phyloP scores from a whole-genome alignment of 2,329 filamentous ascomycete genomes.

The Neofusicoccum umdonicola region DNA sequence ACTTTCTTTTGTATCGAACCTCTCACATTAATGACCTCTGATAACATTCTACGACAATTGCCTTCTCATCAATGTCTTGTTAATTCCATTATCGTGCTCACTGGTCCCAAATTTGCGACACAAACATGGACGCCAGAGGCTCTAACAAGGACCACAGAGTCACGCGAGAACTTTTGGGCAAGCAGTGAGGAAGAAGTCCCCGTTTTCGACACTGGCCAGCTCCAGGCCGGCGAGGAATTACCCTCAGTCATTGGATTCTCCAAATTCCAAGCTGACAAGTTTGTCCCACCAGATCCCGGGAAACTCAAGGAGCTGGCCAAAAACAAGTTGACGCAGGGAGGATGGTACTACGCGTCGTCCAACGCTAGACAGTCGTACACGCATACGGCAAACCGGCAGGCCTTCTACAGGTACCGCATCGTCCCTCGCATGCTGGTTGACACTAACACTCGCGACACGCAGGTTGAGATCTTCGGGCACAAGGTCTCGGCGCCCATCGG shows the following conservation, averaged over 20 bases:
- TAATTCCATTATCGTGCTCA: background rate
- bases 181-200: slow-evolving; percentile 50
- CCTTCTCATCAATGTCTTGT: background rate
- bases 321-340: slow-evolving; percentile 55
- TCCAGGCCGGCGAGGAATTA: no score
- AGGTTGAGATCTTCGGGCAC: slow-evolving; percentile 60
- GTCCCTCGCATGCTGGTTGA: slow-evolving; percentile 62
- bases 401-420: slow-evolving; percentile 64
- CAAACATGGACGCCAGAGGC: slow-evolving; percentile 49
- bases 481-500: slow-evolving; percentile 59
- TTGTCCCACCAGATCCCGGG: slow-evolving; percentile 46
- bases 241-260: background rate
- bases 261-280: background rate
- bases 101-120: background rate
- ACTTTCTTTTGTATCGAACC: background rate
- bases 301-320: slow-evolving; percentile 60
- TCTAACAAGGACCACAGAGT: slow-evolving; percentile 50
- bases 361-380: slow-evolving; percentile 56
- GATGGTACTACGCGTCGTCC: slow-evolving; percentile 59
- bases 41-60: background rate
- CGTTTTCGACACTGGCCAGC: slow-evolving; percentile 52
- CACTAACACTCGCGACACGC: slow-evolving; percentile 58
- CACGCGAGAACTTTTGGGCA: slow-evolving; percentile 56
- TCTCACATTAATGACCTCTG: background rate
- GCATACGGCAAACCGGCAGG: slow-evolving; percentile 58